A percentile compares a stretch with the other conserved stretches of the same genome.
phyloP scores from a whole-genome alignment of 805 yeast genomes.

The Limtongia smithiae region DNA sequence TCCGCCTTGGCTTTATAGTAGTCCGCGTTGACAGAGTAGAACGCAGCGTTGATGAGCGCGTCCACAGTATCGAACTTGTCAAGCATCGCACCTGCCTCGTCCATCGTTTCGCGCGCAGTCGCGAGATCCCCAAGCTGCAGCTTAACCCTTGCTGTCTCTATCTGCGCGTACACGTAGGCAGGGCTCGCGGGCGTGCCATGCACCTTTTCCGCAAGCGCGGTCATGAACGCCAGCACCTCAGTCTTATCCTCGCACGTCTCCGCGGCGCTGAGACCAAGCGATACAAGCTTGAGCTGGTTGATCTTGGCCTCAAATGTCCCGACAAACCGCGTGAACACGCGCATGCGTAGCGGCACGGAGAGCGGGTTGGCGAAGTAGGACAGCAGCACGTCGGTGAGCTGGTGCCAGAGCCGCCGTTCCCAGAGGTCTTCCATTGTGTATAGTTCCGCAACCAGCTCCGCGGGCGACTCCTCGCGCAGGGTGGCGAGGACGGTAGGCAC shows the following conservation, averaged over 20 bases:
- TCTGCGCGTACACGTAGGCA: slow-evolving; percentile 55
- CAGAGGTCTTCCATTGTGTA: slow-evolving; percentile 76
- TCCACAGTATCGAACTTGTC: slow-evolving; percentile 53
- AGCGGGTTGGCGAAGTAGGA: slow-evolving; percentile 57
- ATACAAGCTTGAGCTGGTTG: slow-evolving; percentile 74
- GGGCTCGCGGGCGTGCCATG: slow-evolving; percentile 44
- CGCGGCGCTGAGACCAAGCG: slow-evolving; percentile 60
- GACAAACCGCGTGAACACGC: slow-evolving; percentile 69
- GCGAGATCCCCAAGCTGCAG: slow-evolving; percentile 53
- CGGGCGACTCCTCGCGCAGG: slow-evolving; percentile 62
- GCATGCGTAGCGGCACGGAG: slow-evolving; percentile 54
- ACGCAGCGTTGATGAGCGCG: slow-evolving; percentile 72
- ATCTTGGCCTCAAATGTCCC: slow-evolving; percentile 62
- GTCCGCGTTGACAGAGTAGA: slow-evolving; percentile 73
- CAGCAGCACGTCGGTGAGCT: slow-evolving; percentile 66
- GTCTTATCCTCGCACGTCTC: slow-evolving; percentile 41
- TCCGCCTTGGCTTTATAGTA: slow-evolving; percentile 71
- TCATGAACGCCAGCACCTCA: slow-evolving; percentile 53
- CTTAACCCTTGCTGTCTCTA: slow-evolving; percentile 73
- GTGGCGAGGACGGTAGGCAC: slow-evolving; percentile 52
- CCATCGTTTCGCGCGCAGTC: slow-evolving; percentile 66
- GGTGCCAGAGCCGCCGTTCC: slow-evolving; percentile 93
- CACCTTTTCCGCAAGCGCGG: slow-evolving; percentile 46
- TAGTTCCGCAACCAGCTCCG: slow-evolving; percentile 58
- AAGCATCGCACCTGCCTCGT: slow-evolving; percentile 53